These are phyloP conservation scores for Tetradesmus lagerheimii DNA, from an alignment of 139 green algal genomes.

Conservation along the genomic window DNA sequence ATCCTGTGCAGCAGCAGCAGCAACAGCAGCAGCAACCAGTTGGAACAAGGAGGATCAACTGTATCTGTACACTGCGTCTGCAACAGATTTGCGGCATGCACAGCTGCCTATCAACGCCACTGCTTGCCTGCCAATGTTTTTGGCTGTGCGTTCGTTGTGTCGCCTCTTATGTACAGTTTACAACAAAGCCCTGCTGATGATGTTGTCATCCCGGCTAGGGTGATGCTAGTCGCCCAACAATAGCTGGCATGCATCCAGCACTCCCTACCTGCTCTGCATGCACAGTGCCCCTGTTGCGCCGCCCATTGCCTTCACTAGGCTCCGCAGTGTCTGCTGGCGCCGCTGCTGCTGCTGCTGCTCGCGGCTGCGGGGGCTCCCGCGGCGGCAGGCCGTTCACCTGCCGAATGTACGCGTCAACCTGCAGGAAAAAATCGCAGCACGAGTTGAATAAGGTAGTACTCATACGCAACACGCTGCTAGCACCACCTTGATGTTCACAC, in stretches of 20 bases:
- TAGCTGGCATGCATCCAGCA: background rate
- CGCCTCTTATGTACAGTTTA: no score
- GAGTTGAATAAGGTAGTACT: background rate
- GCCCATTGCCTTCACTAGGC: background rate
- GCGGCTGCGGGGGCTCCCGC: constrained; percentile 1
- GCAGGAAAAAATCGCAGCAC: background rate
- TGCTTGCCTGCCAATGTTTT: no score
- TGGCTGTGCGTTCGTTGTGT: no score
- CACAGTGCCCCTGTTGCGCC: constrained; percentile 32
- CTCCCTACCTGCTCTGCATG: constrained; percentile 14
- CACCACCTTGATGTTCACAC: no score
- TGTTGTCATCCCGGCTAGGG: no score
- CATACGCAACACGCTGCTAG: no score
- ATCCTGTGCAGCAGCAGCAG: constrained; percentile 5
- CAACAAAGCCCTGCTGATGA: no score
- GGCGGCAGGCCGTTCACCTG: constrained; percentile 39
- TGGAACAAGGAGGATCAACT: no score
- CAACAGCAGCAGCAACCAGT: background rate
- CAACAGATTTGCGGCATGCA: no score
- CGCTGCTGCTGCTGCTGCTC: constrained; percentile 24
- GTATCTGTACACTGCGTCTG: no score
- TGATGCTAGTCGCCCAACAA: no score
- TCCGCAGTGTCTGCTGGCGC: background rate
- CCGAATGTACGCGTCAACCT: constrained; percentile 50
- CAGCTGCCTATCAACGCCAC: no score